phyloP scores from a whole-genome alignment of 2,329 filamentous ascomycete species.

The Karstenula rhodostoma region DNA sequence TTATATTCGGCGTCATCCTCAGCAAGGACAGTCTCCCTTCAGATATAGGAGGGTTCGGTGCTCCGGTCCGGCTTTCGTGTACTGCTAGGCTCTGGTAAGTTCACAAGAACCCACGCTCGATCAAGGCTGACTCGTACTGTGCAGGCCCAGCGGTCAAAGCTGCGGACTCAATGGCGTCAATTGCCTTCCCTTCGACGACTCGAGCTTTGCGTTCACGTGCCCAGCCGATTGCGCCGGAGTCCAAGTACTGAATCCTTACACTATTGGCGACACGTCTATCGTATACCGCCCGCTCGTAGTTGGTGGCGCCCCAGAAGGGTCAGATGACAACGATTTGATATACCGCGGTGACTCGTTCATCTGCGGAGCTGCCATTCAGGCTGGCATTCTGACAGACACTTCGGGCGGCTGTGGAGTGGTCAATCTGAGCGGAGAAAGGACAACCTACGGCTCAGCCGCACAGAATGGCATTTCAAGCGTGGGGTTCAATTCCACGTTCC shows the following conservation, averaged over 20 bases:
- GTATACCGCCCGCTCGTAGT: constrained; percentile 72
- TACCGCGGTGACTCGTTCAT: constrained; percentile 51
- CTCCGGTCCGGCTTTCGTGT: constrained; percentile 71
- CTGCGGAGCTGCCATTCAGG: constrained; percentile 48
- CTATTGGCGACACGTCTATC: constrained; percentile 67
- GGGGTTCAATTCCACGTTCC: constrained; percentile 45
- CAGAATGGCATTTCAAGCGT: constrained; percentile 45
- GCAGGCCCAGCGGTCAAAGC: constrained; percentile 35
- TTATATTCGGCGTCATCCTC: constrained; percentile 73
- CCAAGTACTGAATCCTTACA: constrained; percentile 59
- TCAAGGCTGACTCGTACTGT: constrained; percentile 22
- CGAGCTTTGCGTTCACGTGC: constrained; percentile 63
- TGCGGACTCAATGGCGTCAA: constrained; percentile 65
- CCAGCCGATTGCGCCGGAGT: constrained; percentile 61
- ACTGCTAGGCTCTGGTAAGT: constrained; percentile 71
- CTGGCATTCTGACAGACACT: constrained; percentile 37
- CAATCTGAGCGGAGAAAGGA: constrained; percentile 34
- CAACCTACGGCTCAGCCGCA: constrained; percentile 28
- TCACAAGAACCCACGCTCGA: not conserved
- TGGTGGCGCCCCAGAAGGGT: constrained; percentile 61
- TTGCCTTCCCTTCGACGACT: constrained; percentile 63
- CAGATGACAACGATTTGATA: constrained; percentile 23
- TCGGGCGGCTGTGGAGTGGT: constrained; percentile 47
- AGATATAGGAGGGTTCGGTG: constrained; percentile 74
- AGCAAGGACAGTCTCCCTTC: constrained; percentile 64